Evolutionary conservation across 768 basidiomycete genomes (phyloP).

Genomic region (Leucocoprinus leucothites): DNA sequence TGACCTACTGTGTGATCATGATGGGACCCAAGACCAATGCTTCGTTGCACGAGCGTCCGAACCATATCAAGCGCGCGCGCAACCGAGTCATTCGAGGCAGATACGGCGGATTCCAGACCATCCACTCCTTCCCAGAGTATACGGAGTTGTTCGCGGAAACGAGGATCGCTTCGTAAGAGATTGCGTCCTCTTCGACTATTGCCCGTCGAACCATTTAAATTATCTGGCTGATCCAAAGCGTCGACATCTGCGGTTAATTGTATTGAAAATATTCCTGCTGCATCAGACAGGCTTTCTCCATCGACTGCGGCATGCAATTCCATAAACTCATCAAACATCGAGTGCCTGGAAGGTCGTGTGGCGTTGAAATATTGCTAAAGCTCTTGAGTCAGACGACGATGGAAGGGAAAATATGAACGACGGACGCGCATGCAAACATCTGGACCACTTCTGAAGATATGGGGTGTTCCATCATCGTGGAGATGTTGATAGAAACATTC

Average conservation of each 20-base stretch:
- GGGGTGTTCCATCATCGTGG: conserved; percentile 62
- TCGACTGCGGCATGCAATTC: neutral
- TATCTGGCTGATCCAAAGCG: neutral
- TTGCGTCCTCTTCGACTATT: neutral
- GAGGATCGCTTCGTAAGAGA: neutral
- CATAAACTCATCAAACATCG: conserved; percentile 3
- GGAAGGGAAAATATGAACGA: conserved; percentile 1
- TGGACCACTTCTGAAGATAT: conserved; percentile 53
- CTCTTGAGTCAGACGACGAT: neutral
- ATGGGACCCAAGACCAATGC: neutral
- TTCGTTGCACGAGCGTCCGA: conserved; percentile 1
- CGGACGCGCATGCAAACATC: conserved; percentile 51
- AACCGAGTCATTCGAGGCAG: conserved; percentile 4
- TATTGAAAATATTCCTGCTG: neutral
- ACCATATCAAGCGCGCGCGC: conserved; percentile 2
- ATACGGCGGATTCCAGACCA: conserved; percentile 5
- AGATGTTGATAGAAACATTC: conserved; percentile 81
- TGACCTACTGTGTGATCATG: neutral
- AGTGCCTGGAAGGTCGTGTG: neutral
- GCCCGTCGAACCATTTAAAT: neutral
- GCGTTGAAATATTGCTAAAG: conserved; percentile 7
- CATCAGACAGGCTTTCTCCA: neutral
- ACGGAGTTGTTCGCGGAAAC: neutral
- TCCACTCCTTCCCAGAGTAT: conserved; percentile 7
- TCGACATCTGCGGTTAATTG: neutral